Base-by-base conservation (phyloP, 2,329 filamentous ascomycete genomes). In the Trichophyton equinum region DNA sequence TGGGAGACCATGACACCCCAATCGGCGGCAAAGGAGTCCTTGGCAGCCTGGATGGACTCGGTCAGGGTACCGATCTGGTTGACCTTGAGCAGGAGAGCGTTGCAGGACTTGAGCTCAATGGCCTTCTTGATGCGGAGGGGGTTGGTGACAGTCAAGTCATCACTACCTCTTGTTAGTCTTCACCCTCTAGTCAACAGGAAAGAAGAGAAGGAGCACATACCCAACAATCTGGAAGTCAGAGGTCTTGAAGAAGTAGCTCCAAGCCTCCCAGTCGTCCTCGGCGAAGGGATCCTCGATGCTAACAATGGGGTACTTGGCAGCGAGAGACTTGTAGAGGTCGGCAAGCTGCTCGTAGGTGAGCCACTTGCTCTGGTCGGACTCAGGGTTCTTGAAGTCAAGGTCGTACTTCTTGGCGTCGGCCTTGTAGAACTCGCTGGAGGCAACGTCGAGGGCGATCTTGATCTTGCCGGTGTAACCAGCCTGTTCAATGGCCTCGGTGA, bases 1-100 rank as follows among this genome's bases (percentile, higher is more conserved):
- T 99, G 94, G 68, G 94, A 97, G 67, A 99, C 94, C 94, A 99
- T 97, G 81, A 99, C 91, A 76, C 92, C 92, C 94, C 94, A 99
- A 76, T 85, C 86, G 70, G 89, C 92, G 69, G 87, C 88, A 76
- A 94, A 97, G 58, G 92, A 95, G 81, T 97, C 94, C 85, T 97
- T 96, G 77, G 94, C 92, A 61, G 94, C 94, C 82, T 97, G 91
- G 80, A 97, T 96, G 63, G 94, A 96, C 84, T 99, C 94, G 70
- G 90, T 95, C 73, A 99, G 86, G 69, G 94, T 96, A 80, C 94
- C 94, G 72, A 99, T 99, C 84, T 99, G 94, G 88, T 99, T 99
- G 79, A 99, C 91, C 88, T 99, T 99, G 76, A 99, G 89, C 65
- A 99, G 85, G 63, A 99, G 88, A 67, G 91, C 89, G 75, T 99